Base-by-base conservation (phyloP, 805 yeast genomes). In the Kodamaea leandrae region DNA sequence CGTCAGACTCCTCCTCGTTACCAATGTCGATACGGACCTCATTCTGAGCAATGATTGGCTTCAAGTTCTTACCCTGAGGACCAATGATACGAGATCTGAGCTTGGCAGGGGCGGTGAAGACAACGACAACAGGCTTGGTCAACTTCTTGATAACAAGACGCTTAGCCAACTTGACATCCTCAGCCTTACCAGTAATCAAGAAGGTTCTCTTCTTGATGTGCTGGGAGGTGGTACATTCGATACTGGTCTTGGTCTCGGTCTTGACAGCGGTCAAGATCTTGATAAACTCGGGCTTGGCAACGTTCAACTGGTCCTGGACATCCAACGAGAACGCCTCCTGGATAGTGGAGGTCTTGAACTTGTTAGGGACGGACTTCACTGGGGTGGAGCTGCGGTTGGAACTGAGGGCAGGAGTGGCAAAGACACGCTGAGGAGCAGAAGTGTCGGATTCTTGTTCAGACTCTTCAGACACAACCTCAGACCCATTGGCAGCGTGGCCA, bases 81-180 rank as follows among this genome's bases (percentile, higher is more conserved):
- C 98, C 98, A 64, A 90, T 90, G 44, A 90, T 78, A 37, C 78
- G 76, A 6, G 95, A 76, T 63, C 93, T 78, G 44, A 86, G 74
- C 50, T 77, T 78, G 10, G 90, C 77, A 23, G 98, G 97, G 39
- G 90, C 77, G 21, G 72, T 59, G 57, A 90, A 77, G 21, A 70
- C 63, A 36, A 78, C 64, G 4, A 65, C 66, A 42, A 83, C 78
- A 41, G 95, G 95, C 60, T 82, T 83, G 27, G 95, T 82, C 58
- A 91, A 73, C 51, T 78, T 83, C 56, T 80, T 82, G 46, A 86
- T 74, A 43, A 91, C 74, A 48, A 84, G 86, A 48, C 87, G 76
- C 61, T 82, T 83, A 43, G 95, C 96, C 34, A 63, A 66, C 41
- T 69, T 72, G 42, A 87, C 89, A 40, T 77, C 76, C 12, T 68